Evolutionary conservation across 2,329 filamentous ascomycete genomes (phyloP).

Genomic region (Hyphodiscus sp.): DNA sequence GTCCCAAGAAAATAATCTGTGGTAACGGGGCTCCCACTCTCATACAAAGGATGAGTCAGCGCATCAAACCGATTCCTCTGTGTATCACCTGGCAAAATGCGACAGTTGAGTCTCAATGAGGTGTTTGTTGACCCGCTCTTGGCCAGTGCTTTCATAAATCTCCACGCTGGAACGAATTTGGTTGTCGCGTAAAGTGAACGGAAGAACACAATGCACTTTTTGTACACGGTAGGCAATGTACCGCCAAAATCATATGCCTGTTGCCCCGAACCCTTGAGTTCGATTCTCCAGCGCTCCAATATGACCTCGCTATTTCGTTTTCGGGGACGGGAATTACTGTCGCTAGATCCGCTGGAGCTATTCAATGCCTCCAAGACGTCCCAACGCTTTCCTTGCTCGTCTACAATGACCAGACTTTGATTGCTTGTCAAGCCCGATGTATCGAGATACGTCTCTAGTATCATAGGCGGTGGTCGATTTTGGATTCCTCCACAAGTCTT

Average conservation of each 20-base stretch:
- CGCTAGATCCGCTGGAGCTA: slow-evolving; percentile 44
- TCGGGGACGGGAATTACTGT: slow-evolving; percentile 16
- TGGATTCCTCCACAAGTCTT: slow-evolving; percentile 71
- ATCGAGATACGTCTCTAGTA: slow-evolving; percentile 88
- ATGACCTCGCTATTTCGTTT: slow-evolving; percentile 65
- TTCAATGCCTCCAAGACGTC: slow-evolving; percentile 82
- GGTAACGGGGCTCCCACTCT: slow-evolving; percentile 54
- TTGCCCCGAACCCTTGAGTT: slow-evolving; percentile 59
- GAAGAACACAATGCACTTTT: slow-evolving; percentile 93
- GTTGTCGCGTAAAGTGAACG: slow-evolving; percentile 79
- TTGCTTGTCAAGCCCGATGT: slow-evolving; percentile 71
- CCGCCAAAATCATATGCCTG: slow-evolving; percentile 51
- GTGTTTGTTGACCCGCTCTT: slow-evolving; percentile 59
- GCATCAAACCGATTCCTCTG: slow-evolving; percentile 56
- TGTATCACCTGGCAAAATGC: slow-evolving; percentile 57
- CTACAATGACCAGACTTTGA: slow-evolving; percentile 80
- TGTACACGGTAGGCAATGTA: slow-evolving; percentile 82
- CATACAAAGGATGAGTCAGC: slow-evolving; percentile 64
- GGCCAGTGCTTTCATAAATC: slow-evolving; percentile 64
- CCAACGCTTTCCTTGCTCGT: slow-evolving; percentile 87
- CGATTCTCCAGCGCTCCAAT: slow-evolving; percentile 84
- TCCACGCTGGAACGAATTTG: slow-evolving; percentile 80
- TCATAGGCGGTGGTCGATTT: slow-evolving; percentile 71
- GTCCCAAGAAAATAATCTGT: slow-evolving; percentile 77
- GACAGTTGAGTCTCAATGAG: slow-evolving; percentile 69